Base-by-base conservation (phyloP, 129 eudicot species). In the Centaurea solstitialis region DNA sequence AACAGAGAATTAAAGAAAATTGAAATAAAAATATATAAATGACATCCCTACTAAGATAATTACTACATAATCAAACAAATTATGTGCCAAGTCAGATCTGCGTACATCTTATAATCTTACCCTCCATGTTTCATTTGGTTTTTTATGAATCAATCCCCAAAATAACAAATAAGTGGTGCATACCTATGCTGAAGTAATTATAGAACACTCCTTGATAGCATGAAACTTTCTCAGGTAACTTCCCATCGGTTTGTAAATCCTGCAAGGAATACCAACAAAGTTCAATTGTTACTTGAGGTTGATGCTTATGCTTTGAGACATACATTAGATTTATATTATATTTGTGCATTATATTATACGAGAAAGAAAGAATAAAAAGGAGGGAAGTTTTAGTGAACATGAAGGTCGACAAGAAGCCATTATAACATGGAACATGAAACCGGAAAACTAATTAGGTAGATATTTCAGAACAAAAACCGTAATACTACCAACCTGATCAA, bases 101-200 rank as follows among this genome's bases (percentile, higher is more conserved):
- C 21, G 62, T 50, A 50, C 62, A 50, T 50, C 5, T 50, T 4
- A 50, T 21, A 17, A 1, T 9, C 12, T 45, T 17, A 5, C 61
- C 61, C 59, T 47, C 15, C 59, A 12, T 9, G 6, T 57, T 57
- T 57, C 9, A 21, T 57, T 57, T 53, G 7, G 7, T 1, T 53
- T 57, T 57, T 5, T 57, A 75, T 75, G 65, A 33, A 39, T 41
- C 3, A 66, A 66, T 77, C 81, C 43, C 21, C 17, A 75, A 75
- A 53, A 76, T 28, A 17, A 6, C 17, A 68, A 2, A 23, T 37
- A 33, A 20, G 15, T n/a, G 53, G 37, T 33, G 15, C 82, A 68
- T 84, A 93, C 99, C 99, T 84, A 96, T 84, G 87, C 99, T 96
- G 79, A 91, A 96, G 78, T 96, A 96, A 80, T 96, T 96, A 73